Evolutionary conservation across 164 flowering plant genomes (phyloP).

Genomic region (Berberis vulgaris): DNA sequence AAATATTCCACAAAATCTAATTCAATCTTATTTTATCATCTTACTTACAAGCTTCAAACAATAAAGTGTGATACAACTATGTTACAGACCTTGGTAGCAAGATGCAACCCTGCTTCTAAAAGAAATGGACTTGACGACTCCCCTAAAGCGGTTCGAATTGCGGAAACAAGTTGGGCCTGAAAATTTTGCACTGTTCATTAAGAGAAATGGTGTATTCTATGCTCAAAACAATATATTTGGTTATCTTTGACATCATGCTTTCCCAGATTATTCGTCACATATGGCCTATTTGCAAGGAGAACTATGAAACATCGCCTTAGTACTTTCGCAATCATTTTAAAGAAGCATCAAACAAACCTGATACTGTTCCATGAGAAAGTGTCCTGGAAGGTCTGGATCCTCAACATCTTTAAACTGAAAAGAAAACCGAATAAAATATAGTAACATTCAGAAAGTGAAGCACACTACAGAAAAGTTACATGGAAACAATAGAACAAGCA

Average conservation of each 20-base stretch:
- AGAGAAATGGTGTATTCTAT: no score
- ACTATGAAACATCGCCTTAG: no score
- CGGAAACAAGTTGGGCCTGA: constrained; percentile 93
- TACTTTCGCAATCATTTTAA: no score
- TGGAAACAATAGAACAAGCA: no score
- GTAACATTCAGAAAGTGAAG: not conserved
- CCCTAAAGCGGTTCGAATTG: constrained; percentile 80
- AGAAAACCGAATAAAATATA: not conserved
- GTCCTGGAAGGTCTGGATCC: constrained; percentile 95
- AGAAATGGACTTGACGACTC: constrained; percentile 78
- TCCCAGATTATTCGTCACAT: not conserved
- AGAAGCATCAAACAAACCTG: constrained; percentile 42
- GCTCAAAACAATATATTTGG: not conserved
- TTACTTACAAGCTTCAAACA: not conserved
- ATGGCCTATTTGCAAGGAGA: no score
- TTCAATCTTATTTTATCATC: not conserved
- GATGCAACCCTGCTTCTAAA: constrained; percentile 83
- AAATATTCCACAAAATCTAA: constrained; percentile 15
- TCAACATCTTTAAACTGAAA: constrained; percentile 58
- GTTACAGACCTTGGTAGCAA: constrained; percentile 82
- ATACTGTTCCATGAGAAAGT: constrained; percentile 88
- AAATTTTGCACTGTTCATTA: constrained; percentile 8
- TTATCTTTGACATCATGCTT: not conserved
- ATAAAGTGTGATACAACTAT: not conserved
- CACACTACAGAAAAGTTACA: no score